Evolutionary conservation across 495 filamentous ascomycete species (phyloP), one percentile per base, ranked within the genome.

Genomic region (Podospora sp.): DNA sequence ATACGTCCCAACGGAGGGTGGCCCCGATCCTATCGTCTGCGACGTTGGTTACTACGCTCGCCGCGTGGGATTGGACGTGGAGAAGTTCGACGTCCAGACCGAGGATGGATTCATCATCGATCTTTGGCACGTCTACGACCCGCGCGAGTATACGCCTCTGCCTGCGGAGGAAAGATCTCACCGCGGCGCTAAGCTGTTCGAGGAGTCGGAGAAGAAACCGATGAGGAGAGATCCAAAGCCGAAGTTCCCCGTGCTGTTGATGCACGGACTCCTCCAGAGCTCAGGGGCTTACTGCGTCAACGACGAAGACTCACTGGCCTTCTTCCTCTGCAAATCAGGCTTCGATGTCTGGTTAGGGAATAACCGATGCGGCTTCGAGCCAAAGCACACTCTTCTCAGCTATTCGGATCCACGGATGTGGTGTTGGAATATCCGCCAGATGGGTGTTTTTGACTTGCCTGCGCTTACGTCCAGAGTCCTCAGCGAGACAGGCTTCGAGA

Each of bases 281-380:
- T 85, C 92, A 0, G 94, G 94, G 16, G 90, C 95, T 9, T 98
- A 92, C 71, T 97, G 94, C 73, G 86, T 87, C 67, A 97, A 94
- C 76, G 94, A 97, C 75, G 92, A 97, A 69, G 88, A 91, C 72
- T 93, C 90, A 24, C 83, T 97, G 18, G 94, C 95, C 9, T 98
- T 97, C 79, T 97, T 86, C 75, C 88, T 98, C 27, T 91, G 89
- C 81, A 97, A 97, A 75, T 89, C 83, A 0, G 94, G 94, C n/a
- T 97, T 91, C 78, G 94, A 98, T 75, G 92, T 98, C 60, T 98
- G 94, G 94, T 84, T 97, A 5, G 94, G 95, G 7, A 97, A 97
- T 76, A 97, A 97, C 73, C 88, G 94, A 24, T 97, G 95, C 74
- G 95, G 94, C 14, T 90, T 94, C 74, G 73, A 84, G 0, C 93